Evolutionary conservation across 805 yeast species (phyloP), one percentile per base, ranked within the genome.

Genomic region (Candida wancherniae): DNA sequence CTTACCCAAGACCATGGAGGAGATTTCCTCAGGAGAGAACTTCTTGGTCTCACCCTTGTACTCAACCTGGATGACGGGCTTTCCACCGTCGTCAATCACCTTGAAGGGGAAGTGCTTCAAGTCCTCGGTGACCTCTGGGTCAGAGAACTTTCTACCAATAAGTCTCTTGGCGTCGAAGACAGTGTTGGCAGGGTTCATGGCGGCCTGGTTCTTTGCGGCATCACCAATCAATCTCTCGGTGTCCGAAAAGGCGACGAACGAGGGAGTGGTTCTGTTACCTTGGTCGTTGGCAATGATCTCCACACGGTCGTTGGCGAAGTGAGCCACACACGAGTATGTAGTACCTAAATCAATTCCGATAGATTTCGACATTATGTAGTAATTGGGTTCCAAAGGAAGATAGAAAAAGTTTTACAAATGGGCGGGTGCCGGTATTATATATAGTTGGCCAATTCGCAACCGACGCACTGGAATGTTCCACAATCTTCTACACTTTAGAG

Each of bases 321-420:
- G 55, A 14, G 58, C 58, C 38, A 53, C 58, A 52, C 58, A 52
- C 32, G 57, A 53, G 56, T 53, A 53, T 37, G 57, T 53, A 40
- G 58, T 53, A 40, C 58, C 58, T 44, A 53, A 53, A 48, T 53
- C 58, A 47, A 53, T 53, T 40, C 58, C 58, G 46, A 53, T 55
- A 40, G 58, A 53, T 45, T 47, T 50, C 35, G 58, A 47, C 56
- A 51, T 53, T 36, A 21, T 48, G 22, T 22, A 31, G 19, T 27
- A 29, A 21, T 28, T n/a, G n/a, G n/a, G n/a, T n/a, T n/a, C n/a
- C n/a, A n/a, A n/a, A n/a, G n/a, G n/a, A n/a, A n/a, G n/a, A n/a
- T n/a, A n/a, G 15, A 19, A 21, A 18, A 19, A 20, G 17, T 30
- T 25, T 24, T 23, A 34, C 24, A 31, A 9, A 9, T 12, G 3